phyloP scores from a whole-genome alignment of 192 early-diverging fungal genomes.

The Rhizophagus clarus region DNA sequence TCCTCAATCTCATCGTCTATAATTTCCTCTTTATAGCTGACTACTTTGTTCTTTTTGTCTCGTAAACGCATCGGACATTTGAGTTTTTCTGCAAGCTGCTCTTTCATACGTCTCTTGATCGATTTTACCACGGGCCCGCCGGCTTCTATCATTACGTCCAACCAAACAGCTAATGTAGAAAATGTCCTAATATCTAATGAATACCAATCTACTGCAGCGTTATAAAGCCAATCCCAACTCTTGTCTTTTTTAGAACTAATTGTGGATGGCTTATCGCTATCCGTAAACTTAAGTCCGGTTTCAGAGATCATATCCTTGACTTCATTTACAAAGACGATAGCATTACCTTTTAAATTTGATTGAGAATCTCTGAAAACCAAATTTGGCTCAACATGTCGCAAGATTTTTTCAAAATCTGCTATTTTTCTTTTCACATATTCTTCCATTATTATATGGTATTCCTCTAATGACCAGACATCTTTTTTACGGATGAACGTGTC shows the following conservation, averaged over 20 bases:
- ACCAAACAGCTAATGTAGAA: neutral
- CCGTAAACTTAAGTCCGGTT: neutral
- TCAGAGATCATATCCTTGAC: neutral
- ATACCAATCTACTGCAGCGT: neutral
- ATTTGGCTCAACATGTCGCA: neutral
- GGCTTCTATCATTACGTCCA: neutral
- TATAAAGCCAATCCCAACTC: neutral
- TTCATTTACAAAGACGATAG: neutral
- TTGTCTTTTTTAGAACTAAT: neutral
- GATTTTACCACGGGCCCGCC: neutral
- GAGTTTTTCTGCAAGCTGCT: neutral
- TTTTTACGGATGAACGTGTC: neutral
- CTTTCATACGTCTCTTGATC: neutral
- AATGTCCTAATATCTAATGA: neutral
- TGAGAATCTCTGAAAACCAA: neutral
- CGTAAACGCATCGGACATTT: neutral
- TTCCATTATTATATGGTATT: neutral
- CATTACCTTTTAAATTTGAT: neutral
- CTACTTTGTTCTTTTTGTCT: neutral
- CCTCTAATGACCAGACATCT: neutral
- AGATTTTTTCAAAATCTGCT: neutral
- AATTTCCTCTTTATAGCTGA: neutral
- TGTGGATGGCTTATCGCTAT: neutral
- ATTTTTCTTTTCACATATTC: neutral
- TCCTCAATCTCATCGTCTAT: neutral